Evolutionary conservation across 805 yeast species (phyloP), one percentile per base, ranked within the genome.

Genomic region (Yarrowia sp.): DNA sequence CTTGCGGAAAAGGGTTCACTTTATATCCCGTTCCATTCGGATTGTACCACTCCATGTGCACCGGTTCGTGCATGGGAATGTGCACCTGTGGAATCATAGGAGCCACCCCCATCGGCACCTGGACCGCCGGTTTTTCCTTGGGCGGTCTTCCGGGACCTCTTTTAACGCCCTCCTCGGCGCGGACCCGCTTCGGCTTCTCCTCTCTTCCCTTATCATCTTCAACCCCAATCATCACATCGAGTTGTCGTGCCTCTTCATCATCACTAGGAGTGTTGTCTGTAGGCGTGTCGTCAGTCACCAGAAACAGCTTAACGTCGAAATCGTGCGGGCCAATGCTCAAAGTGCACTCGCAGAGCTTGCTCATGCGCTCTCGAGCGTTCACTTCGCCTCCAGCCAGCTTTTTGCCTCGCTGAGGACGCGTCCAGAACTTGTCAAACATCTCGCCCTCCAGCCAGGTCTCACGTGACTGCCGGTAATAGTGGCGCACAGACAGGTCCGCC

Each of bases 351-450:
- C 93, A 84, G 62, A 94, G 76, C 70, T 90, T 91, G 64, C 90
- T 86, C 97, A 92, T 91, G 62, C 85, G 85, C 66, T 93, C 97
- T 68, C 96, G 77, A 4, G 88, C 86, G 69, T 82, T 83, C n/a
- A 70, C 73, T 68, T 75, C 80, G 62, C 77, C 79, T 65, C 76
- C 68, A 64, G 77, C 71, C 64, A 71, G 78, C 71, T 76, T 82
- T 62, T 78, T 80, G 65, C 85, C 80, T 61, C 84, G 73, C 63
- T 84, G 81, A 60, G 86, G 87, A 64, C 87, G 84, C 7, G 86
- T 79, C 97, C 97, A 93, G 68, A 85, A 90, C 49, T 87, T 77
- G 63, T 83, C 83, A 68, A 93, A 91, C 80, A 90, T 83, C 33
- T 80, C 80, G 4, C 86, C 78, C 73, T 85, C 69, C 64, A 86